phyloP scores from a whole-genome alignment of 2,329 filamentous ascomycete species.

The Fusarium neocosmosporiellum region DNA sequence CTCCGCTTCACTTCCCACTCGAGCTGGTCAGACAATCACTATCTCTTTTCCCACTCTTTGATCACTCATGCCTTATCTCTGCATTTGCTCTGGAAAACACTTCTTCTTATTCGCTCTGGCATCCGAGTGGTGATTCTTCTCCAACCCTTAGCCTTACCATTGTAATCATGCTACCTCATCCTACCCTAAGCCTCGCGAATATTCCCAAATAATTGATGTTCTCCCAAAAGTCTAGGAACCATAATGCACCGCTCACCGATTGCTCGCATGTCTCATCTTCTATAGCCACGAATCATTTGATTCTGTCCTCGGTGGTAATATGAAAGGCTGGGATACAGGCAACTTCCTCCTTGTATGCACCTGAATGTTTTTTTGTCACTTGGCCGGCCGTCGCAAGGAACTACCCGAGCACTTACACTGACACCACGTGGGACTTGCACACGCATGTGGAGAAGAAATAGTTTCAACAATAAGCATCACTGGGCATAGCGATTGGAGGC shows the following conservation, averaged over 20 bases:
- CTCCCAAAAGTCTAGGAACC: background rate
- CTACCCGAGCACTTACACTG: background rate
- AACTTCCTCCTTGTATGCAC: too few species aligned
- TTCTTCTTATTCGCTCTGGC: background rate
- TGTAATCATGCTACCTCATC: background rate
- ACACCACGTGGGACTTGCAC: background rate
- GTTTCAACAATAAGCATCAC: background rate
- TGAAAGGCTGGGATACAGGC: background rate
- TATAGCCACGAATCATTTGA: background rate
- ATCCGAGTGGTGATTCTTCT: background rate
- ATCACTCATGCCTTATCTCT: accelerated
- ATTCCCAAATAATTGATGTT: background rate
- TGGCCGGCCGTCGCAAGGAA: background rate
- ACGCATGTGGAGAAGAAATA: background rate
- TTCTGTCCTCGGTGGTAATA: background rate
- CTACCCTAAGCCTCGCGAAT: background rate
- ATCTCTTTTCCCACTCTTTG: background rate
- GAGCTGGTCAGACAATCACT: too few species aligned
- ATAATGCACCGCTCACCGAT: background rate
- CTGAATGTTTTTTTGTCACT: too few species aligned
- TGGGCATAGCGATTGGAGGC: background rate
- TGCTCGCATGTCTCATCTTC: background rate
- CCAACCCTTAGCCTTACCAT: background rate
- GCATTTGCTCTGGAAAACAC: accelerated
- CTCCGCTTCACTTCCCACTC: background rate